Percentiles rank a stretch among this genome's conserved stretches.
These are phyloP conservation scores for Penicillium brasilianum DNA, from an alignment of 2,329 filamentous ascomycete species.

Conservation along the genomic window DNA sequence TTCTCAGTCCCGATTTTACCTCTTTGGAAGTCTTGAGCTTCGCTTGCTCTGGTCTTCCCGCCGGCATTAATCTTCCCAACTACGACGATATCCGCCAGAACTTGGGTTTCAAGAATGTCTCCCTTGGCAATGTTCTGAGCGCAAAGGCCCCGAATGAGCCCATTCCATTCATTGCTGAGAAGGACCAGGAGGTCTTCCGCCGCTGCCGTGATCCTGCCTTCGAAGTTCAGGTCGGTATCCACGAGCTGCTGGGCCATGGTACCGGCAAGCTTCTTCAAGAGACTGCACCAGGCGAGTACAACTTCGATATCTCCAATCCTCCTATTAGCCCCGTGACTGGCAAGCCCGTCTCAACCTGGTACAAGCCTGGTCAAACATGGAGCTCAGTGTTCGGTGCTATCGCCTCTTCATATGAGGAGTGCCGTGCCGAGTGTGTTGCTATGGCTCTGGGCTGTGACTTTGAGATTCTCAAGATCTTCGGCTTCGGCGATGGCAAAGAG, in stretches of 20 bases:
- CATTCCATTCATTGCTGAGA: constrained; percentile 83
- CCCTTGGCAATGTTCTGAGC: constrained; percentile 87
- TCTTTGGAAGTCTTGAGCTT: constrained; percentile 91
- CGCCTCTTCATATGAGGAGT: constrained; percentile 91
- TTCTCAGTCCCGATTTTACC: constrained; percentile 93
- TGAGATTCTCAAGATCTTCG: constrained; percentile 85
- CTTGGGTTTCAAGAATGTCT: constrained; percentile 72
- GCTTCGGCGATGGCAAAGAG: constrained; percentile 76
- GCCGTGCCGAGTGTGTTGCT: constrained; percentile 89
- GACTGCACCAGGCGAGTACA: constrained; percentile 78
- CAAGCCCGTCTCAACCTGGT: constrained; percentile 82
- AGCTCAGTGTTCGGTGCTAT: constrained; percentile 87
- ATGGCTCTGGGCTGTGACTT: constrained; percentile 93
- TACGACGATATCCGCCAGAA: constrained; percentile 65
- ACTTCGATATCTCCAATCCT: constrained; percentile 83
- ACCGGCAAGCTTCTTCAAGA: constrained; percentile 94
- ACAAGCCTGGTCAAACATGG: constrained; percentile 96
- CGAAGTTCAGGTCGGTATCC: constrained; percentile 93
- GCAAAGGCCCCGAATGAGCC: constrained; percentile 92
- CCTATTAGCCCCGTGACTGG: constrained; percentile 79
- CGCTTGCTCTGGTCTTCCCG: constrained; percentile 65
- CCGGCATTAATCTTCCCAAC: constrained; percentile 64
- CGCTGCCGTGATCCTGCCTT: constrained; percentile 87
- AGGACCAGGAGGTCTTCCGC: constrained; percentile 77
- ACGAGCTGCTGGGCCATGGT: constrained; percentile 86